phyloP scores from a whole-genome alignment of 208 protist genomes.

The Trypanosomatidae sp. region DNA sequence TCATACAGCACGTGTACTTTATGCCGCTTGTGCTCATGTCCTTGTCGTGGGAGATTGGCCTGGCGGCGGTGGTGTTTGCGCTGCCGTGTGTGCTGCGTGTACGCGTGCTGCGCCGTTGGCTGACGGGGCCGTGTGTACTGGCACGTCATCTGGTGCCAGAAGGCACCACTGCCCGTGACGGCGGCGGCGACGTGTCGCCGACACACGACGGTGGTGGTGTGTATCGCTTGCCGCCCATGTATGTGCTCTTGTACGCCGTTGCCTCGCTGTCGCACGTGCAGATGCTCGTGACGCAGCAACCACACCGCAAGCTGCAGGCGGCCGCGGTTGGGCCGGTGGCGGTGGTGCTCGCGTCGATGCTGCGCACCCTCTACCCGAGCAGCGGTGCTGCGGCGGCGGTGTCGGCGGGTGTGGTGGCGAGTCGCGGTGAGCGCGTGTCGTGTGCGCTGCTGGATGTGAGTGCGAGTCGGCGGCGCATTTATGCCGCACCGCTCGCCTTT shows the following conservation, averaged over 20 bases:
- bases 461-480: constrained; percentile 36
- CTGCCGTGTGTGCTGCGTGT: constrained; percentile 40
- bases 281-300: constrained; percentile 17
- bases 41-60: constrained; percentile 47
- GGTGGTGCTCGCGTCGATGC: constrained; percentile 29
- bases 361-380: constrained; percentile 38
- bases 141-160: constrained; percentile 19
- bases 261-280: constrained; percentile 44
- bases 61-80: constrained; percentile 15
- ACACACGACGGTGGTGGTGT: too few species aligned
- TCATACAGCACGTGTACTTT: constrained; percentile 71
- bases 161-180: constrained; percentile 10
- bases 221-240: constrained; percentile 40
- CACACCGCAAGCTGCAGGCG: constrained; percentile 24
- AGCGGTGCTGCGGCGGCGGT: neutral
- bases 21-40: constrained; percentile 69
- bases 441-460: constrained; percentile 8
- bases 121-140: constrained; percentile 20
- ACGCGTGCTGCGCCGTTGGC: constrained; percentile 18
- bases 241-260: constrained; percentile 51
- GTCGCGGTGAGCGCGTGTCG: constrained; percentile 4
- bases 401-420: too few species aligned
- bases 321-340: constrained; percentile 30
- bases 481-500: constrained; percentile 40
- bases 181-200: too few species aligned